Evolutionary conservation across 176 grass and related monocot species (phyloP).

Genomic region (Eleusine indica): DNA sequence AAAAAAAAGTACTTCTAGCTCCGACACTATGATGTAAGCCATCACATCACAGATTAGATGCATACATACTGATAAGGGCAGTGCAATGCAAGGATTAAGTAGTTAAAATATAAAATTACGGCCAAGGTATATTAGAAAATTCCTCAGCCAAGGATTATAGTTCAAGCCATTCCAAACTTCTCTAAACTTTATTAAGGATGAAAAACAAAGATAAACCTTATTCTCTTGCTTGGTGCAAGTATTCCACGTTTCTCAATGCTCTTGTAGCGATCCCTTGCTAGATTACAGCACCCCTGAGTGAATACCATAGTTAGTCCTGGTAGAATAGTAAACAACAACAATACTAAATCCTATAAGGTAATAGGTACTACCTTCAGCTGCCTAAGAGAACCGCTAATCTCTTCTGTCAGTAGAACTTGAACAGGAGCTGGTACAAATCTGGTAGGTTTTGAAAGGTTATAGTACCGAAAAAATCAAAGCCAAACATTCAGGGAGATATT

Average conservation of each 20-base stretch:
- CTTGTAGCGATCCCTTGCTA: constrained; percentile 60
- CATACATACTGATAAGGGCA: neutral
- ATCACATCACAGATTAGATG: neutral
- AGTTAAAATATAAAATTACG: neutral
- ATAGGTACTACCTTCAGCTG: constrained; percentile 73
- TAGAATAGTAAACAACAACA: neutral
- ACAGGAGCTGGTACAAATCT: constrained; percentile 93
- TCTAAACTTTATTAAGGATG: neutral
- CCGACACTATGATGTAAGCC: neutral
- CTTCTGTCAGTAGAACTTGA: constrained; percentile 97
- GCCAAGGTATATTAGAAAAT: constrained; percentile 10
- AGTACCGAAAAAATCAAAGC: neutral
- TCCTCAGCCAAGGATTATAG: neutral
- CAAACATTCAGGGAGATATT: constrained; percentile 19
- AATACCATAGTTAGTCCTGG: constrained; percentile 20
- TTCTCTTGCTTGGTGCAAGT: constrained; percentile 55
- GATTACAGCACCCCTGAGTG: constrained; percentile 52
- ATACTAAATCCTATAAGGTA: neutral
- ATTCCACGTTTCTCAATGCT: constrained; percentile 64
- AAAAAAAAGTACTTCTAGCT: neutral
- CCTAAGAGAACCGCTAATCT: constrained; percentile 94
- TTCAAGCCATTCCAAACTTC: neutral
- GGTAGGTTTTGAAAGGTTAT: constrained; percentile 17
- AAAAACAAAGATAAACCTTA: constrained; percentile 40
- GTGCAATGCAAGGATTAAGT: neutral